A percentile compares a stretch with the other conserved stretches of the same genome.
phyloP scores from a whole-genome alignment of 2,329 filamentous ascomycete genomes.

The Colletotrichum ledebouriae region DNA sequence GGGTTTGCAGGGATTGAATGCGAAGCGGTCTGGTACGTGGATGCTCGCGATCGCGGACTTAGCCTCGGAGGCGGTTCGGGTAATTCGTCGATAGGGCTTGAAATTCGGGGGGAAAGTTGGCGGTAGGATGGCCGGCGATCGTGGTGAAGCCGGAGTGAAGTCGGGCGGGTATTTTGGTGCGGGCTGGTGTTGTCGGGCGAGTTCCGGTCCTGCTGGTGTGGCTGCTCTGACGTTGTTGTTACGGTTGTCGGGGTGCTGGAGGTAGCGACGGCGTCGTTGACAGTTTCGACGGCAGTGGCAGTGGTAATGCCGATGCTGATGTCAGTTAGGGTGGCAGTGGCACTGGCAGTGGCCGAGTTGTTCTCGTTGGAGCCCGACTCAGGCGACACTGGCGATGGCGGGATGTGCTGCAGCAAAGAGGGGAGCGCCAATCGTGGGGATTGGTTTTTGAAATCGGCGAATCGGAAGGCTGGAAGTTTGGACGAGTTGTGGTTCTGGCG shows the following conservation, averaged over 20 bases:
- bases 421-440: constrained; percentile 42
- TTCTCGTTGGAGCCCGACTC: constrained; percentile 46
- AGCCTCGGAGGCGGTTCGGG: constrained; percentile 43
- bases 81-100: constrained; percentile 38
- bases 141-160: constrained; percentile 32
- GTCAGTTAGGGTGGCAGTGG: constrained; percentile 19
- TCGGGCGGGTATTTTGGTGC: constrained; percentile 31
- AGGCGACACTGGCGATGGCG: constrained; percentile 58
- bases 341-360: constrained; percentile 30
- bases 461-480: constrained; percentile 68
- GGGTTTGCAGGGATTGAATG: constrained; percentile 43
- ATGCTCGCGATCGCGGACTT: constrained; percentile 50
- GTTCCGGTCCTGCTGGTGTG: constrained; percentile 31
- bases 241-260: constrained; percentile 17
- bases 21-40: constrained; percentile 54
- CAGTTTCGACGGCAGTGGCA: constrained; percentile 12
- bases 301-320: constrained; percentile 19
- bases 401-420: constrained; percentile 54
- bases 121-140: constrained; percentile 35
- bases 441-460: constrained; percentile 60
- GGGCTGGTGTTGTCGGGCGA: constrained; percentile 29
- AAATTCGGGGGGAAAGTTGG: constrained; percentile 43
- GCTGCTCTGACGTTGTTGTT: constrained; percentile 41
- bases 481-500: constrained; percentile 68
- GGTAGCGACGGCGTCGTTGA: not conserved